Base-by-base conservation (phyloP, 805 yeast species). In the Cyberlindnera lachancei region DNA sequence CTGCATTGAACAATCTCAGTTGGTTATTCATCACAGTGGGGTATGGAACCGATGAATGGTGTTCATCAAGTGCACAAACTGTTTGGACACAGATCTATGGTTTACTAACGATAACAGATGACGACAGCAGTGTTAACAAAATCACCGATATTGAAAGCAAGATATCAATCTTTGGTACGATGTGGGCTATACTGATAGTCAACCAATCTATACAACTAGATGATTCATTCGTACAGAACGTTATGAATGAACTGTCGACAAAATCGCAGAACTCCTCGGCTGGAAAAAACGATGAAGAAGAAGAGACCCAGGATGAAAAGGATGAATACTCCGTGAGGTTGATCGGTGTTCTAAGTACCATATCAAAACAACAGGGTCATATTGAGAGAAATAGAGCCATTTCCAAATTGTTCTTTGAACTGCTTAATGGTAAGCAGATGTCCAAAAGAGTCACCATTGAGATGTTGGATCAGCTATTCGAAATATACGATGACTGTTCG, bases 401-500 rank as follows among this genome's bases (percentile, higher is more conserved):
- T 15, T 66, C 75, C 1, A 58, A 66, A 24, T 67, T 72, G 40
- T 56, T 76, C 22, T 24, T 63, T 33, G 44, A 51, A 24, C 35
- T 57, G 38, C 37, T 69, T 10, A 30, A 37, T 7, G 24, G 29
- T 15, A 38, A 53, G 12, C 38, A 46, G 14, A 40, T 56, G 4
- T 49, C 61, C 2, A 51, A 63, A 1, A 67, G 62, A 38, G 53
- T 75, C 9, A 58, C 75, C 5, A 55, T 75, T 25, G 90, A 80
- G 39, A 59, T 79, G 17, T 55, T 84, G 15, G 79, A 84, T 46
- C 61, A 73, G 3, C 48, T 87, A 6, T 85, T 75, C 55, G 96
- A 86, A 38, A 64, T 87, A 6, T 92, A 80, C 57, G 82, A 82
- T 11, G 97, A 92, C 58, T 69, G 69, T 23, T 59, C 54, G 5